Conservation (phyloP, 2,329 filamentous ascomycete genomes). For the Xylaria hypoxylon region DNA sequence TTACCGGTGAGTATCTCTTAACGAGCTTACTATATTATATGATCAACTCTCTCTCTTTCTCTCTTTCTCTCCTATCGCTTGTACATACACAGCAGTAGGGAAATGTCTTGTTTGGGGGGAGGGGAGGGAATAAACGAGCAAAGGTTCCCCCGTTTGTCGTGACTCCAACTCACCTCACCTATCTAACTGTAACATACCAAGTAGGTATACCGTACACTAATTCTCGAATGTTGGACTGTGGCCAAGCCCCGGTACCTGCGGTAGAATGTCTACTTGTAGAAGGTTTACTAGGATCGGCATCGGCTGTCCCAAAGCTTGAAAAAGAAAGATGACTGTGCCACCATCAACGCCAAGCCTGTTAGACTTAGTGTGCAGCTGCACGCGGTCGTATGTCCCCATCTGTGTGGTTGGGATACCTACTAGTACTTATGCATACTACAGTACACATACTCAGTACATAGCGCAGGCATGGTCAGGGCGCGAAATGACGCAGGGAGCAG, state of each 20-base stretch:
- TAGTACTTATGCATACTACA: too few species aligned
- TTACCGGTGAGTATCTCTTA: background rate
- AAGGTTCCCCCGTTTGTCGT: background rate
- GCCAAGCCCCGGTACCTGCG: constrained; percentile 10
- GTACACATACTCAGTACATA: too few species aligned
- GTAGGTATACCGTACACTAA: background rate
- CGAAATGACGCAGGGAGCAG: constrained; percentile 6
- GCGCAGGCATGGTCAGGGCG: too few species aligned
- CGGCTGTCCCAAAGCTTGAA: background rate
- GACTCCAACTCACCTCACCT: background rate
- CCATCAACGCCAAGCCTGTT: constrained; percentile 26
- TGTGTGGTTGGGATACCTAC: too few species aligned
- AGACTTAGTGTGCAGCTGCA: constrained; percentile 30
- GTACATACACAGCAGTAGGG: background rate
- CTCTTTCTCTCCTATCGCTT: too few species aligned
- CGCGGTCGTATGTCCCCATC: background rate
- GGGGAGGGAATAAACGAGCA: background rate
- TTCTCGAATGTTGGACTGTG: background rate
- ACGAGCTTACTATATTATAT: constrained; percentile 16
- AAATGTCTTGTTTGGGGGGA: background rate
- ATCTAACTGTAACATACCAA: background rate
- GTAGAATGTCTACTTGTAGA: background rate
- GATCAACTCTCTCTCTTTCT: too few species aligned
- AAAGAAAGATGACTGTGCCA: constrained; percentile 34
- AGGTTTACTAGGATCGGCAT: constrained; percentile 10